phyloP scores from a whole-genome alignment of 176 grass and related monocot species.

The Oryza punctata region DNA sequence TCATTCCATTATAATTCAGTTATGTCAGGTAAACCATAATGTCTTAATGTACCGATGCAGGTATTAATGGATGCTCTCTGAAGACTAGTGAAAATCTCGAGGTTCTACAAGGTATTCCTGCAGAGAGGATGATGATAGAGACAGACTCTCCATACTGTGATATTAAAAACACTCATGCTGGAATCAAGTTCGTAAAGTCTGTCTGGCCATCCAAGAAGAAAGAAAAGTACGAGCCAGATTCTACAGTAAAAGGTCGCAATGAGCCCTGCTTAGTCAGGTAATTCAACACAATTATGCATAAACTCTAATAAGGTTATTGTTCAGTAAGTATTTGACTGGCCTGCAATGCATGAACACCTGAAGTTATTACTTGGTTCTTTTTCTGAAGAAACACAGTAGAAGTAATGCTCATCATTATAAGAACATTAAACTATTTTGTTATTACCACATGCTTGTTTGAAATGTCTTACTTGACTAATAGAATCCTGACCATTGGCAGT shows the following conservation, averaged over 20 bases:
- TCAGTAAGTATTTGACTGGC: background rate
- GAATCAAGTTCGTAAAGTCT: slow-evolving; percentile 80
- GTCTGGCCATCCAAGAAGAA: slow-evolving; percentile 94
- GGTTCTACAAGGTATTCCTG: slow-evolving; percentile 74
- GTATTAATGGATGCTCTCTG: slow-evolving; percentile 88
- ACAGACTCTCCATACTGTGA: slow-evolving; percentile 98
- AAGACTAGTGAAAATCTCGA: slow-evolving; percentile 88
- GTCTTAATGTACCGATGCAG: slow-evolving; percentile 42
- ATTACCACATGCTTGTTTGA: background rate
- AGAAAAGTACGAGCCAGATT: slow-evolving; percentile 79
- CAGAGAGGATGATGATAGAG: slow-evolving; percentile 91
- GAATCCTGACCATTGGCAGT: background rate
- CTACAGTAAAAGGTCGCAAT: slow-evolving; percentile 80
- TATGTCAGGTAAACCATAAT: background rate
- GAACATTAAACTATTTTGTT: slow-evolving; percentile 7
- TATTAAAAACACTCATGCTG: slow-evolving; percentile 93
- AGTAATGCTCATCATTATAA: background rate
- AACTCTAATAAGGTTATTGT: background rate
- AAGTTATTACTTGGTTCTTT: slow-evolving; percentile 10
- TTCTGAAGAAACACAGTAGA: background rate
- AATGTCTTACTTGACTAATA: slow-evolving; percentile 17
- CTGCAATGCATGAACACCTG: background rate
- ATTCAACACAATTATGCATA: background rate
- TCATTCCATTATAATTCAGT: slow-evolving; percentile 12
- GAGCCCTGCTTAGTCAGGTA: slow-evolving; percentile 97